These are phyloP conservation scores for Agaricus blazei DNA, from an alignment of 768 basidiomycete genomes.

Conservation along the genomic window DNA sequence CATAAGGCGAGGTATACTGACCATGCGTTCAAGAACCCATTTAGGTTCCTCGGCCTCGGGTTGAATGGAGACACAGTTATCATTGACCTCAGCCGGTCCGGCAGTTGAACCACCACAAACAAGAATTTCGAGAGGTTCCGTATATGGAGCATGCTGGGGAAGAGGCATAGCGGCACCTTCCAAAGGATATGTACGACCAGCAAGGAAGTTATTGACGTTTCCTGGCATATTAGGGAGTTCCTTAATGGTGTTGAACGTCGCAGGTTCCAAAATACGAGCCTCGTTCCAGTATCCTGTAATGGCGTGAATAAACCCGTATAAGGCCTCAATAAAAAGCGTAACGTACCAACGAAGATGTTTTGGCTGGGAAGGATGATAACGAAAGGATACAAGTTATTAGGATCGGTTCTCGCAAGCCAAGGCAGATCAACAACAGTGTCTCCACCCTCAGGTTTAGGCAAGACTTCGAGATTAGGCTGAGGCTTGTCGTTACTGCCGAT, in stretches of 20 bases:
- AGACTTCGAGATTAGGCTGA: conserved; percentile 65
- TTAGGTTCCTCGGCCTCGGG: conserved; percentile 58
- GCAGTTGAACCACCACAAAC: conserved; percentile 74
- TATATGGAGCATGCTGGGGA: conserved; percentile 70
- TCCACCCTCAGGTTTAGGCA: conserved; percentile 64
- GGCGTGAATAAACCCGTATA: neutral
- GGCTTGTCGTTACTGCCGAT: conserved; percentile 62
- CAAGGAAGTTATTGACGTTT: conserved; percentile 65
- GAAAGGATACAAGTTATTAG: conserved; percentile 80
- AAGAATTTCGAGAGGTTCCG: conserved; percentile 60
- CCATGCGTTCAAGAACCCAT: conserved; percentile 80
- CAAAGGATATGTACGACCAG: conserved; percentile 73
- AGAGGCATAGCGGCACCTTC: conserved; percentile 67
- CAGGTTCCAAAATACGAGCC: conserved; percentile 68
- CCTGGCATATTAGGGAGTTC: conserved; percentile 71
- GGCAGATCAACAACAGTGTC: conserved; percentile 56
- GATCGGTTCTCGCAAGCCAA: conserved; percentile 68
- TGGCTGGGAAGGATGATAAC: conserved; percentile 66
- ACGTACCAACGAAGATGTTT: conserved; percentile 63
- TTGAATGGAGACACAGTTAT: conserved; percentile 67
- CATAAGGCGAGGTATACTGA: conserved; percentile 23
- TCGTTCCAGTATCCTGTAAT: conserved; percentile 71
- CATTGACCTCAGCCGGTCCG: conserved; percentile 46
- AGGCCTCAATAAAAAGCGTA: neutral
- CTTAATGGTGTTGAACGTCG: conserved; percentile 54